These are phyloP conservation scores for Solanum acaule DNA, from an alignment of 257 asterid genomes.

Conservation along the genomic window DNA sequence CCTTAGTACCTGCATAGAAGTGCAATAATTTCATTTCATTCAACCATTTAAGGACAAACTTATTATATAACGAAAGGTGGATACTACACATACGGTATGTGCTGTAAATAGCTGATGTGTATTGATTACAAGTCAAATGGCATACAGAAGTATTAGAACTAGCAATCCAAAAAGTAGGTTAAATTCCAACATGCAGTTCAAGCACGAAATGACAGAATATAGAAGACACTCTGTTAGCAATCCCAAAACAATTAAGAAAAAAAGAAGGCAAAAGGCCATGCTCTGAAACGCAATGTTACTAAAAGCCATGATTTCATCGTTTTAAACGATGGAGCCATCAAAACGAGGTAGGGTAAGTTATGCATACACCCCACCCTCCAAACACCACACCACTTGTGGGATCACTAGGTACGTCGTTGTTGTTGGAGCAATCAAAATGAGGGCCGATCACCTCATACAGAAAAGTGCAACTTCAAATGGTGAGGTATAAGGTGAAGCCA, in stretches of 20 bases:
- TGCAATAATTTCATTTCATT: neutral
- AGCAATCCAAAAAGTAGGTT: neutral
- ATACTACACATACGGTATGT: neutral
- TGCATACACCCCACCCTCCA: neutral
- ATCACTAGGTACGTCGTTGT: neutral
- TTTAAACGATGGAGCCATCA: neutral
- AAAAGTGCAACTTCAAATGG: neutral
- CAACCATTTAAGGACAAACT: neutral
- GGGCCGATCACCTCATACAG: neutral
- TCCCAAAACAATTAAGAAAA: neutral
- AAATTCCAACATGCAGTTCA: neutral
- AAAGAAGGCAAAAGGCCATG: neutral
- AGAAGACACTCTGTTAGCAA: neutral
- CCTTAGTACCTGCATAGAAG: neutral
- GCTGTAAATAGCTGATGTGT: neutral
- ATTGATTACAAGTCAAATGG: neutral
- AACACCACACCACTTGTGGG: neutral
- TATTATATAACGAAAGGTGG: neutral
- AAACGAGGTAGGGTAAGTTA: neutral
- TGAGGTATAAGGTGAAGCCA: neutral
- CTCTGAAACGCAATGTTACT: neutral
- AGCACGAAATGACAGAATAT: neutral
- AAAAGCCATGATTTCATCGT: neutral
- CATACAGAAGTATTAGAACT: neutral
- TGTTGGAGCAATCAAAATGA: neutral